phyloP scores from a whole-genome alignment of 768 basidiomycete genomes.

The Tephrocybe sp. region DNA sequence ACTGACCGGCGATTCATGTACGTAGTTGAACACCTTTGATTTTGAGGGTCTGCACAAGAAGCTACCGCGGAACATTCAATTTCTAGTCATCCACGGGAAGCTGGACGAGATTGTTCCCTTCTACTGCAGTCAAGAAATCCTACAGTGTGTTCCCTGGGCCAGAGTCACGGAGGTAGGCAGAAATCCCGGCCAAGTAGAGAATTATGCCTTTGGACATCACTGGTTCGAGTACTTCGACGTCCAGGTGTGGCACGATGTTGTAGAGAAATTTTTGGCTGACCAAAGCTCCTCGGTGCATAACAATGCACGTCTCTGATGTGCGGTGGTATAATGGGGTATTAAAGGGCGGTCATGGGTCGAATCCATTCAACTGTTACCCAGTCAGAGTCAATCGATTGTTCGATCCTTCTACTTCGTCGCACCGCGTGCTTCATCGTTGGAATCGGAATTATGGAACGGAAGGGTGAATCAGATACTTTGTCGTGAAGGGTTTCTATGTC shows the following conservation, averaged over 20 bases:
- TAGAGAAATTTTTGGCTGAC: constrained; percentile 32
- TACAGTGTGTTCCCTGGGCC: constrained; percentile 37
- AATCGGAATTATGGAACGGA: not conserved
- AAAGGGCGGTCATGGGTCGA: constrained; percentile 35
- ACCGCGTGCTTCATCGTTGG: not conserved
- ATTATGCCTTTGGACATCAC: constrained; percentile 39
- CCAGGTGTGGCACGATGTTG: constrained; percentile 37
- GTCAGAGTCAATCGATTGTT: constrained; percentile 16
- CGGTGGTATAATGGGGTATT: not conserved
- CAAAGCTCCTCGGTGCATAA: not conserved
- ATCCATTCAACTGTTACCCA: constrained; percentile 49
- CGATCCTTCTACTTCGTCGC: not conserved
- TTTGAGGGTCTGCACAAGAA: constrained; percentile 32
- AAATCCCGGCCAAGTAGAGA: constrained; percentile 33
- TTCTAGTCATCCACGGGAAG: constrained; percentile 42
- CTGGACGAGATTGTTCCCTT: constrained; percentile 39
- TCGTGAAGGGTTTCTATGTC: constrained; percentile 15
- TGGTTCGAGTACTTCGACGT: constrained; percentile 49
- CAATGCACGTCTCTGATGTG: constrained; percentile 8
- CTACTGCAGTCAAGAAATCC: constrained; percentile 33
- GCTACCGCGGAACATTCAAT: constrained; percentile 27
- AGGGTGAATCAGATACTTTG: constrained; percentile 11
- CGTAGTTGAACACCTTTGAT: constrained; percentile 28
- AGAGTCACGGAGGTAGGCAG: constrained; percentile 31
- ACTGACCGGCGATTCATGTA: not conserved